Conservation (phyloP, 2,329 filamentous ascomycete genomes). For the Sporothrix sp. region DNA sequence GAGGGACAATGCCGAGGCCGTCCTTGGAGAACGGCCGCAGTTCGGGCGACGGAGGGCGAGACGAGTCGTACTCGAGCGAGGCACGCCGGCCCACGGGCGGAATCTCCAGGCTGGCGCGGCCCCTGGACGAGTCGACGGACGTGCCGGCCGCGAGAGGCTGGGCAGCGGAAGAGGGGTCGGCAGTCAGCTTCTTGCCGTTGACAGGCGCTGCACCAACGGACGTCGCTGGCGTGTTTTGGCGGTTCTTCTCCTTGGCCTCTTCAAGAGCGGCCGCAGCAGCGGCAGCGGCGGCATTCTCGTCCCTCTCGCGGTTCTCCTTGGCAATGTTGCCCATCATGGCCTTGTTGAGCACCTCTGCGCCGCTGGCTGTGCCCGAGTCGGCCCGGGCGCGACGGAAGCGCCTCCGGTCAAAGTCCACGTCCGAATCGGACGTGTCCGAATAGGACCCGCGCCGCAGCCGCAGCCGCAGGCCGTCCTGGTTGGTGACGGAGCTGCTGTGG, state of each 20-base stretch:
- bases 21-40: slow-evolving; percentile 35
- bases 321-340: slow-evolving; percentile 54
- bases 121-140: slow-evolving; percentile 9
- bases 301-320: slow-evolving; percentile 39
- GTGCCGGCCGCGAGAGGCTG: not conserved
- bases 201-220: not conserved
- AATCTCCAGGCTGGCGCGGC: slow-evolving; percentile 40
- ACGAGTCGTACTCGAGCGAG: slow-evolving; percentile 37
- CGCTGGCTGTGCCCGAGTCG: slow-evolving; percentile 39
- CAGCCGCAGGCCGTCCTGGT: slow-evolving; percentile 37
- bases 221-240: not conserved
- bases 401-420: slow-evolving; percentile 43
- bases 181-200: not conserved
- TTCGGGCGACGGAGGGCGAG: slow-evolving; percentile 43
- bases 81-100: slow-evolving; percentile 28
- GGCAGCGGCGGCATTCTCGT: slow-evolving; percentile 21
- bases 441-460: slow-evolving; percentile 43
- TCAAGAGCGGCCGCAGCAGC: not conserved
- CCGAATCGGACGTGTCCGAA: slow-evolving; percentile 55
- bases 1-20: slow-evolving; percentile 40
- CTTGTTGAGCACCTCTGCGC: slow-evolving; percentile 47
- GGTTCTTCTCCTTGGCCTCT: not conserved
- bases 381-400: slow-evolving; percentile 20
- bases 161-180: not conserved
- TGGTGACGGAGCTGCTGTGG: slow-evolving; percentile 39